Evolutionary conservation across 2,329 filamentous ascomycete genomes (phyloP), one percentile per base, ranked within the genome.

Genomic region (Penicillium griseofulvum): DNA sequence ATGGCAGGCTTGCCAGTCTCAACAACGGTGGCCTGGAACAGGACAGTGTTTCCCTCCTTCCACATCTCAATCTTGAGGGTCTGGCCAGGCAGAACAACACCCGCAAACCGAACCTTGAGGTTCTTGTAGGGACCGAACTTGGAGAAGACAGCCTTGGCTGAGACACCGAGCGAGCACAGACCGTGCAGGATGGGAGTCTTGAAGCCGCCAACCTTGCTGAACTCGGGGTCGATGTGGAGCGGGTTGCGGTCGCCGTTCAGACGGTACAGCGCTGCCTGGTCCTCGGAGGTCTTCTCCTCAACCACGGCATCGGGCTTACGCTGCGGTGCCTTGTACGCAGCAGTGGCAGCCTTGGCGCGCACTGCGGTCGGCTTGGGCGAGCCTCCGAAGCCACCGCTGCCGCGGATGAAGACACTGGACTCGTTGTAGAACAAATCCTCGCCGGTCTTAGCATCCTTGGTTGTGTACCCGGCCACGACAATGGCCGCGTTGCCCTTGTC

Each of bases 391-490:
- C 92, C 91, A 62, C 94, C 94, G 55, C 87, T 88, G 46, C 93
- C 93, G 55, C 93, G 87, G 62, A 99, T 85, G 80, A 99, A 97
- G 63, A 92, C 85, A n/a, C 89, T 93, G 61, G 84, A 85, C 76
- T 99, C 94, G 77, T 97, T 97, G 82, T 97, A 97, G 79, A 97
- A 97, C 61, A 99, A 78, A 56, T 95, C 89, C 72, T 96, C 90
- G 65, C 91, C 90, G 0, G 87, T 94, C 64, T 85, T 87, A 56
- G 90, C 90, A 71, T 96, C 86, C 72, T 91, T 86, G 43, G 94
- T 97, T 33, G 87, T 90, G 64, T 87, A 87, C 61, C 89, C 90
- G 19, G 83, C 86, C 68, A 92, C 88, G 53, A 95, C 84, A 53
- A 97, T 82, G 58, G 91, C 92, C 17, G 92, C 91, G 64, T 85